A percentile compares a stretch with the other conserved stretches of the same genome.
phyloP scores from a whole-genome alignment of 257 asterid species.

The Vinca minor region DNA sequence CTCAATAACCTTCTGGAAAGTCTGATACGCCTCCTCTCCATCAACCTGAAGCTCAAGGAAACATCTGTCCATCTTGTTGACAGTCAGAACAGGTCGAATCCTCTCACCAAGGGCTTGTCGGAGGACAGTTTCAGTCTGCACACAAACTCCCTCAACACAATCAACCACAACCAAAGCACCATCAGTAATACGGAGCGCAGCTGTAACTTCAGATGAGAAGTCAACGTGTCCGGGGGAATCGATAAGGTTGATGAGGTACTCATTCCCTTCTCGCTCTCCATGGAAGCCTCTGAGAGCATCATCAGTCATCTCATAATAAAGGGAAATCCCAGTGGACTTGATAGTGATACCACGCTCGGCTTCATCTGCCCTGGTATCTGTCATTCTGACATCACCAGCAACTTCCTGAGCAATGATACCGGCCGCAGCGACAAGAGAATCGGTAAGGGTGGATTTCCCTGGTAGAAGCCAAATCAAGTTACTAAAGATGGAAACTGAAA shows the following conservation, averaged over 20 bases:
- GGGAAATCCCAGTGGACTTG: conserved; percentile 38
- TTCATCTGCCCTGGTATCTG: conserved; percentile 36
- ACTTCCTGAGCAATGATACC: conserved; percentile 43
- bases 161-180: conserved; percentile 40
- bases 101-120: conserved; percentile 41
- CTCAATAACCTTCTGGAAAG: conserved; percentile 31
- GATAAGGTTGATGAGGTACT: conserved; percentile 35
- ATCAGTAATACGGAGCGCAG: conserved; percentile 43
- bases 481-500: no score
- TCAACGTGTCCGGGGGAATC: conserved; percentile 43
- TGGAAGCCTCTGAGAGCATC: conserved; percentile 23
- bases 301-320: conserved; percentile 31
- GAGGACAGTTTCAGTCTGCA: conserved; percentile 38
- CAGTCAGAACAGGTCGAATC: conserved; percentile 37
- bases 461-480: neutral
- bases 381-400: conserved; percentile 39
- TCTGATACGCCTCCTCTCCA: conserved; percentile 37
- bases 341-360: conserved; percentile 41
- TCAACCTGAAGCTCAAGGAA: conserved; percentile 38
- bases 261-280: conserved; percentile 31
- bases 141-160: conserved; percentile 39
- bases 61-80: conserved; percentile 42
- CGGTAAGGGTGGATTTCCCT: conserved; percentile 39
- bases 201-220: conserved; percentile 38
- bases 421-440: conserved; percentile 39